Conservation (phyloP, 257 asterid species). For the Primulina eburnea region DNA sequence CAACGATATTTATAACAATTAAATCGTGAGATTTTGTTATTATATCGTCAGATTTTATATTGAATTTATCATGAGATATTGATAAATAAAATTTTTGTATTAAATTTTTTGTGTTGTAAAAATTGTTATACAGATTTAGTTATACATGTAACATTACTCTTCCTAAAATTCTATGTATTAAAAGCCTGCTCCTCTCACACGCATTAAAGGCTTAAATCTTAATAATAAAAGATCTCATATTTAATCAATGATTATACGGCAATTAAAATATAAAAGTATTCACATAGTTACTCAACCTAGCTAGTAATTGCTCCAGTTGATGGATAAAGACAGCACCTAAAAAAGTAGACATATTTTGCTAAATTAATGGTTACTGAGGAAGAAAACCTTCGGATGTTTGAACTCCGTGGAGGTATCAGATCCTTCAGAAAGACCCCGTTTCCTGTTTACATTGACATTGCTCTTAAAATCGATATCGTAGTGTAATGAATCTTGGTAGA, state of each 20-base stretch:
- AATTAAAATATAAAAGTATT: not conserved
- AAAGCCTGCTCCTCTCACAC: too few relatives aligned
- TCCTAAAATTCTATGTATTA: too few relatives aligned
- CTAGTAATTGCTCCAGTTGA: not conserved
- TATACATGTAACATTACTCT: too few relatives aligned
- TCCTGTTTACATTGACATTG: slow-evolving; percentile 51
- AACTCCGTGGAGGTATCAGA: slow-evolving; percentile 41
- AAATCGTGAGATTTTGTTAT: too few relatives aligned
- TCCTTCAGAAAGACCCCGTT: slow-evolving; percentile 47
- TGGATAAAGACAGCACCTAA: not conserved
- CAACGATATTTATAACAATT: too few relatives aligned
- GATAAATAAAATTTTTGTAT: too few relatives aligned
- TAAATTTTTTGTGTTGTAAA: too few relatives aligned
- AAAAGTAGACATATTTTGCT: not conserved
- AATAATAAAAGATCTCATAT: too few relatives aligned
- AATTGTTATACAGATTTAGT: too few relatives aligned
- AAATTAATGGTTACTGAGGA: slow-evolving; percentile 39
- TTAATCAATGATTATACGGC: not conserved
- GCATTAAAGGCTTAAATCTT: too few relatives aligned
- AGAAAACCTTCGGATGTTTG: slow-evolving; percentile 52
- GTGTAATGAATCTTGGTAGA: slow-evolving; percentile 25
- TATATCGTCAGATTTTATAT: too few relatives aligned
- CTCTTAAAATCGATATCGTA: slow-evolving; percentile 12
- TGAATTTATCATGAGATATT: too few relatives aligned
- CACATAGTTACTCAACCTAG: not conserved